Conservation (phyloP, 1,139 yeast genomes). For the Yamadazyma jaroonii region DNA sequence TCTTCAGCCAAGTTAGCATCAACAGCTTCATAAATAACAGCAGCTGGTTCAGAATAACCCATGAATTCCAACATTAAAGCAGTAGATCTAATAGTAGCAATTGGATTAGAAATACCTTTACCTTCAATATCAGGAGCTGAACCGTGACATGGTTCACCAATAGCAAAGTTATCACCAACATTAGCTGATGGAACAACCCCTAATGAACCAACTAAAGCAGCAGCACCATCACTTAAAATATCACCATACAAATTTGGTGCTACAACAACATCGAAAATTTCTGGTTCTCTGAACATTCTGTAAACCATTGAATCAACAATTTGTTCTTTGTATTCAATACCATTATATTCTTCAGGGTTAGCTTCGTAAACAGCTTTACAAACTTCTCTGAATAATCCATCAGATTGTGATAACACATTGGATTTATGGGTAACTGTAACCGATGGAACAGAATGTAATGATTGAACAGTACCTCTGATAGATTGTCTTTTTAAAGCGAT, state of each 20-base stretch:
- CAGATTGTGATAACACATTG: slow-evolving; percentile 87
- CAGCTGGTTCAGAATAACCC: slow-evolving; percentile 89
- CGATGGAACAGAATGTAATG: slow-evolving; percentile 54
- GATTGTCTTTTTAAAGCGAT: slow-evolving; percentile 90
- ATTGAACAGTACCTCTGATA: slow-evolving; percentile 55
- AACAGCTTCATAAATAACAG: slow-evolving; percentile 88
- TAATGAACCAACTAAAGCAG: slow-evolving; percentile 95
- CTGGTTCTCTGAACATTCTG: slow-evolving; percentile 97
- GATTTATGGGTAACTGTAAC: slow-evolving; percentile 96
- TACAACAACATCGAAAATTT: slow-evolving; percentile 93
- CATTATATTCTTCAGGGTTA: slow-evolving; percentile 53
- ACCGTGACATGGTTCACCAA: slow-evolving; percentile 99
- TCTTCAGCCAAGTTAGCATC: slow-evolving; percentile 88
- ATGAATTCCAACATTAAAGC: slow-evolving; percentile 96
- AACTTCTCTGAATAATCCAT: slow-evolving; percentile 94
- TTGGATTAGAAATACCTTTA: slow-evolving; percentile 89
- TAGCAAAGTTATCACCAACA: slow-evolving; percentile 93
- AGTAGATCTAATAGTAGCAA: slow-evolving; percentile 96
- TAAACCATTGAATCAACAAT: slow-evolving; percentile 99
- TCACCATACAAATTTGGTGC: slow-evolving; percentile 99
- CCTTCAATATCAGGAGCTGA: slow-evolving; percentile 99
- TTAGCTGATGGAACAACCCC: slow-evolving; percentile 99
- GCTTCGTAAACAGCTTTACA: slow-evolving; percentile 74
- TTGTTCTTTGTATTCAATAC: slow-evolving; percentile 80
- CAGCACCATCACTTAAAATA: slow-evolving; percentile 96